Conservation (phyloP, 768 basidiomycete genomes). For the Tephrocybe sp. region DNA sequence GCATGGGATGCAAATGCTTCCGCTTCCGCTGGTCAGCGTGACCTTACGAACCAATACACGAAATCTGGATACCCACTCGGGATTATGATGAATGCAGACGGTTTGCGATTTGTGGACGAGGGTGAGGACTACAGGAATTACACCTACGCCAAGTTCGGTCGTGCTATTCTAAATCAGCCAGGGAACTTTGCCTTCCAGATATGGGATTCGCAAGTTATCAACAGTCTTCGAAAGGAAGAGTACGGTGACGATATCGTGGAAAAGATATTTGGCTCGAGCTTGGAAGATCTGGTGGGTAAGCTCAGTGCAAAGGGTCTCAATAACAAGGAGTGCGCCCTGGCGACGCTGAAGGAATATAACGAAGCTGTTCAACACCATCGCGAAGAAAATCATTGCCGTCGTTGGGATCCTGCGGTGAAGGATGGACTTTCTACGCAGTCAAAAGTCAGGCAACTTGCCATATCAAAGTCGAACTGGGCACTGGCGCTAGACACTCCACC, state of each 20-base stretch:
- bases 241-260: constrained; percentile 62
- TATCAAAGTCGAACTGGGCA: constrained; percentile 72
- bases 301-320: constrained; percentile 45
- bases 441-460: constrained; percentile 26
- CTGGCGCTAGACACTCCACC: constrained; percentile 49
- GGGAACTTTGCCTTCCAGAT: constrained; percentile 63
- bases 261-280: constrained; percentile 43
- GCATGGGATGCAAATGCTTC: constrained; percentile 68
- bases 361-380: constrained; percentile 38
- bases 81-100: constrained; percentile 60
- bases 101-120: constrained; percentile 67
- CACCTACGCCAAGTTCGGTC: constrained; percentile 69
- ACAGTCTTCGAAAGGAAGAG: constrained; percentile 56
- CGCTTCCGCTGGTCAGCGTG: constrained; percentile 47
- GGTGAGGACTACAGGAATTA: constrained; percentile 72
- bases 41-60: constrained; percentile 66
- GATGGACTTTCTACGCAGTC: constrained; percentile 58
- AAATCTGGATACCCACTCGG: constrained; percentile 75
- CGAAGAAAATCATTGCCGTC: constrained; percentile 27
- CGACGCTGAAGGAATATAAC: constrained; percentile 52
- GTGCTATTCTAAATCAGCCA: constrained; percentile 55
- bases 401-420: constrained; percentile 65
- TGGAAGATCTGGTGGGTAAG: constrained; percentile 49
- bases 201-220: constrained; percentile 49
- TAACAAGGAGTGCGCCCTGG: constrained; percentile 37